These are phyloP conservation scores for Cicer cuneatum DNA, from an alignment of 306 rosid species.

Conservation along the genomic window DNA sequence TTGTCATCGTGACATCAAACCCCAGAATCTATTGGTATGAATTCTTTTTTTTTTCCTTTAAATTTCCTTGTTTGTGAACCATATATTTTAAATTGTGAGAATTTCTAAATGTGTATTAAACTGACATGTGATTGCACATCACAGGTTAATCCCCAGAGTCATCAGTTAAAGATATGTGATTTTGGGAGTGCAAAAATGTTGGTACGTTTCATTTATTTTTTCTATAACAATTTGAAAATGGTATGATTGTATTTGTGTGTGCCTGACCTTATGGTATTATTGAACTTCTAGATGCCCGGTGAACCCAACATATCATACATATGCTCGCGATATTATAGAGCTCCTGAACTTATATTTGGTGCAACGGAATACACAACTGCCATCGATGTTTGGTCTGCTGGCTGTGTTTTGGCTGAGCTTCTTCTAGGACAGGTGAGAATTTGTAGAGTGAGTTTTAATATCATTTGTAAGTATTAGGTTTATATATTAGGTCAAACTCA, in stretches of 20 bases:
- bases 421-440: constrained; percentile 85
- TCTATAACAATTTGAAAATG: constrained; percentile 16
- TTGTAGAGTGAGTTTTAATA: background rate
- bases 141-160: constrained; percentile 84
- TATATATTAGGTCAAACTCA: no score
- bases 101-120: constrained; percentile 13
- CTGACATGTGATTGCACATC: constrained; percentile 31
- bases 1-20: constrained; percentile 95
- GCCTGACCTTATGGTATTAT: constrained; percentile 38
- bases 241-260: constrained; percentile 6
- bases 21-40: constrained; percentile 93
- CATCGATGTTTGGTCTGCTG: constrained; percentile 96
- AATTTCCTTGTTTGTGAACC: constrained; percentile 22
- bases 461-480: background rate
- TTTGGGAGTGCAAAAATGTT: constrained; percentile 98
- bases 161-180: constrained; percentile 94
- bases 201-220: constrained; percentile 54
- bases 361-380: constrained; percentile 95
- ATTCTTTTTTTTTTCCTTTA: background rate
- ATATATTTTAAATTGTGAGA: background rate
- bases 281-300: constrained; percentile 74
- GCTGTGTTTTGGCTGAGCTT: constrained; percentile 94
- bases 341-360: constrained; percentile 98
- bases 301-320: constrained; percentile 98
- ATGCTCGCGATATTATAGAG: constrained; percentile 93